phyloP scores from a whole-genome alignment of 768 basidiomycete genomes.

The Boletus sp. region DNA sequence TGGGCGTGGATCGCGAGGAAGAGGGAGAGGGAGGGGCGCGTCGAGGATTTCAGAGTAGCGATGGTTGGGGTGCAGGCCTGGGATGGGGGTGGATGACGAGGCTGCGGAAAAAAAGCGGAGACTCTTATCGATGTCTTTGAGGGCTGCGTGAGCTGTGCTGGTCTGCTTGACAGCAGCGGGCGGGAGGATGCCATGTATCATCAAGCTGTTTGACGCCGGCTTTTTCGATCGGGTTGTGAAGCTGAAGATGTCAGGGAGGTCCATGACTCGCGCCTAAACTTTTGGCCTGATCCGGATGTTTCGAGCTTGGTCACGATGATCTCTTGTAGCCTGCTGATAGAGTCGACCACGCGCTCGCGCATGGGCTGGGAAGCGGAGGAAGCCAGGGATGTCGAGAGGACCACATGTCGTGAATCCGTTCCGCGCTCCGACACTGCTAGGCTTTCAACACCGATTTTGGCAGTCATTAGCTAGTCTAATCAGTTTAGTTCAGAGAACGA shows the following conservation, averaged over 20 bases:
- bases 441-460: neutral
- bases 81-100: slow-evolving; percentile 25
- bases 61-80: slow-evolving; percentile 24
- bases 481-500: neutral
- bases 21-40: neutral
- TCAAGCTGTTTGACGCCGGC: slow-evolving; percentile 12
- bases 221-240: slow-evolving; percentile 27
- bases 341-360: slow-evolving; percentile 14
- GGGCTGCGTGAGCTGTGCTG: slow-evolving; percentile 19
- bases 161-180: slow-evolving; percentile 22
- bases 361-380: neutral
- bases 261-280: slow-evolving; percentile 21
- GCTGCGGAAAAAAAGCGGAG: slow-evolving; percentile 18
- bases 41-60: slow-evolving; percentile 28
- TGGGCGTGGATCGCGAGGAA: neutral
- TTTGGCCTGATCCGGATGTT: slow-evolving; percentile 2
- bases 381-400: neutral
- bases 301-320: slow-evolving; percentile 11
- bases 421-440: neutral
- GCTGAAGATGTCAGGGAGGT: slow-evolving; percentile 3
- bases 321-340: slow-evolving; percentile 18
- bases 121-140: slow-evolving; percentile 10
- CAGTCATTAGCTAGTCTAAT: neutral
- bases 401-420: neutral
- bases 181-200: slow-evolving; percentile 4